Conservation (phyloP, 75 land plant species). For the Gnetum montanum region DNA sequence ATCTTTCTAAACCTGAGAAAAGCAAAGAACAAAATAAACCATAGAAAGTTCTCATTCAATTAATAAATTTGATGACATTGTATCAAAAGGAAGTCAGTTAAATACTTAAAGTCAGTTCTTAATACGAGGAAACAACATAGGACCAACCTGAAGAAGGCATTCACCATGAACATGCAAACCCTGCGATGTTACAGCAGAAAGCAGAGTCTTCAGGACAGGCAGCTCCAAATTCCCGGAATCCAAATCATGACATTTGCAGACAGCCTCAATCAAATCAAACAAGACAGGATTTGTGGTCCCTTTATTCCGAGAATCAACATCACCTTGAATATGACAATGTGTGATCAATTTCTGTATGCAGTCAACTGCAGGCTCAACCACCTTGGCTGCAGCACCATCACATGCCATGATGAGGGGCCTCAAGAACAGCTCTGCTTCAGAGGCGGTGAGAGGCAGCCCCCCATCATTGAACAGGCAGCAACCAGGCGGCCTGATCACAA, state of each 20-base stretch:
- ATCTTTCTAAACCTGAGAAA: no score
- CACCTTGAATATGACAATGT: slow-evolving; percentile 19
- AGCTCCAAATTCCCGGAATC: slow-evolving; percentile 55
- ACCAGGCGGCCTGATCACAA: slow-evolving; percentile 16
- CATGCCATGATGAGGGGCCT: slow-evolving; percentile 38
- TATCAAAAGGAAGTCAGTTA: no score
- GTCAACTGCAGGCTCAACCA: slow-evolving; percentile 58
- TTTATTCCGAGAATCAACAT: slow-evolving; percentile 21
- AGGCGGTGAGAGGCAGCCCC: slow-evolving; percentile 1
- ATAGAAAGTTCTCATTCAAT: no score
- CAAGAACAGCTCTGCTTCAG: slow-evolving; percentile 36
- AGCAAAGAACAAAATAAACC: no score
- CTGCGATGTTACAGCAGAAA: slow-evolving; percentile 46
- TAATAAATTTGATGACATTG: no score
- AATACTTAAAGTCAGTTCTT: no score
- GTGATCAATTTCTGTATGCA: slow-evolving; percentile 41
- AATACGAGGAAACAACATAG: no score
- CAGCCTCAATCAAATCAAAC: slow-evolving; percentile 18
- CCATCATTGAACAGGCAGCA: slow-evolving; percentile 2
- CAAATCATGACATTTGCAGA: slow-evolving; percentile 29
- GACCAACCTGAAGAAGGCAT: slow-evolving; percentile 16
- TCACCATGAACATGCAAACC: slow-evolving; percentile 35
- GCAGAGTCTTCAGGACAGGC: slow-evolving; percentile 25
- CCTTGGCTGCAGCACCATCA: slow-evolving; percentile 39
- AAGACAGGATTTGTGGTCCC: slow-evolving; percentile 1